Conservation (phyloP, 805 yeast genomes). For the Zygotorulaspora florentina region DNA sequence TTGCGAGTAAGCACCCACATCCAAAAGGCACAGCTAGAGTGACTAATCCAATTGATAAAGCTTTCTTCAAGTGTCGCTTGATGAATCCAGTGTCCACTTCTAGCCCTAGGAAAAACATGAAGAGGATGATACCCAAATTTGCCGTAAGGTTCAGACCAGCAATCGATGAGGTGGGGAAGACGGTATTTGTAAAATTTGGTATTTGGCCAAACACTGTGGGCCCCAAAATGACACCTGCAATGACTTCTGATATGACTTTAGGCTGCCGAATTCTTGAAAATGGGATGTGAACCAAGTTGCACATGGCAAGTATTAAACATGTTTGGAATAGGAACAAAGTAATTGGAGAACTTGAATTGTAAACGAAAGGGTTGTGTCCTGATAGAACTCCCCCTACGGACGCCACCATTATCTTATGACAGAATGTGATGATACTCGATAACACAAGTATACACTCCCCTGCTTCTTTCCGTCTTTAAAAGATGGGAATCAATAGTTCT, state of each 20-base stretch:
- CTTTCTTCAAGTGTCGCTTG: slow-evolving; percentile 54
- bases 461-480: too few species aligned
- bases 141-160: slow-evolving; percentile 65
- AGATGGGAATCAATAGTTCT: too few species aligned
- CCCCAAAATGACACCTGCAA: slow-evolving; percentile 70
- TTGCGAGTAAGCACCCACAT: slow-evolving; percentile 66
- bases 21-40: slow-evolving; percentile 80
- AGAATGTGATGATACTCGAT: too few species aligned
- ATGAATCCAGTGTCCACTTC: slow-evolving; percentile 72
- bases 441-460: too few species aligned
- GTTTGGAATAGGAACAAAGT: slow-evolving; percentile 70
- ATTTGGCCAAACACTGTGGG: slow-evolving; percentile 72
- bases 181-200: slow-evolving; percentile 58
- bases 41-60: slow-evolving; percentile 62
- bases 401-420: slow-evolving; percentile 11
- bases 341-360: slow-evolving; percentile 54
- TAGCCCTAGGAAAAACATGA: slow-evolving; percentile 71
- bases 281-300: slow-evolving; percentile 60
- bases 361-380: slow-evolving; percentile 66
- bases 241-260: slow-evolving; percentile 75
- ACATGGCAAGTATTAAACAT: slow-evolving; percentile 52
- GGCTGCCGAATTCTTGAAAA: slow-evolving; percentile 65
- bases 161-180: slow-evolving; percentile 61
- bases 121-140: slow-evolving; percentile 68
- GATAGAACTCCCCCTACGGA: slow-evolving; percentile 63